A percentile compares a stretch with the other conserved stretches of the same genome.
These are phyloP conservation scores for Kazachstania sp. DNA, from an alignment of 1,139 yeast genomes.

Conservation along the genomic window DNA sequence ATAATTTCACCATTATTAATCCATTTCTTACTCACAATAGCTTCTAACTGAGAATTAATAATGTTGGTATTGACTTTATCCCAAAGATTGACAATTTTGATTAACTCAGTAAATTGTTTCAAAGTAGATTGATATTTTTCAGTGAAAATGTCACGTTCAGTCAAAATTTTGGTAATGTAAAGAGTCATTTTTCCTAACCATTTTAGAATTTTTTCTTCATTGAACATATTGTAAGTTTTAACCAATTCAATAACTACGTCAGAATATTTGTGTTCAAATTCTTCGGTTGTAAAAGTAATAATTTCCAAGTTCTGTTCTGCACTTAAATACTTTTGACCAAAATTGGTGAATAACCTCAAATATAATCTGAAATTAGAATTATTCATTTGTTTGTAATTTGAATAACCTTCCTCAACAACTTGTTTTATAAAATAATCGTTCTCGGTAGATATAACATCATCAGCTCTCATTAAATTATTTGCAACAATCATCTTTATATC, in stretches of 20 bases:
- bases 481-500: slow-evolving; percentile 2
- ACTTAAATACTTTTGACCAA: background rate
- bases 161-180: slow-evolving; percentile 54
- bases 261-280: slow-evolving; percentile 25
- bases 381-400: slow-evolving; percentile 1
- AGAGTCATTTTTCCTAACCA: slow-evolving; percentile 43
- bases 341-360: slow-evolving; percentile 7
- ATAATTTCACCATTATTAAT: slow-evolving; percentile 36
- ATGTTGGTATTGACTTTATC: slow-evolving; percentile 39
- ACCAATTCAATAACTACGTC: slow-evolving; percentile 27
- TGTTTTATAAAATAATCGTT: slow-evolving; percentile 1
- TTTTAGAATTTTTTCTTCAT: slow-evolving; percentile 14
- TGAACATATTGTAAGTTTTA: slow-evolving; percentile 8
- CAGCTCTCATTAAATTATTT: background rate
- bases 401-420: background rate
- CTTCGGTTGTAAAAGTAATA: slow-evolving; percentile 22
- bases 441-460: background rate
- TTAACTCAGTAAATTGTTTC: slow-evolving; percentile 28
- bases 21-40: slow-evolving; percentile 47
- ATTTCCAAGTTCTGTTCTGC: slow-evolving; percentile 11
- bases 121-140: slow-evolving; percentile 32
- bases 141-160: slow-evolving; percentile 41
- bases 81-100: slow-evolving; percentile 35
- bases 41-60: slow-evolving; percentile 63
- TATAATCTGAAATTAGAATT: slow-evolving; percentile 5